A percentile compares a stretch with the other conserved stretches of the same genome.
Conservation (phyloP, 1,284 basidiomycete genomes). For the Rhodotorula sp. region DNA sequence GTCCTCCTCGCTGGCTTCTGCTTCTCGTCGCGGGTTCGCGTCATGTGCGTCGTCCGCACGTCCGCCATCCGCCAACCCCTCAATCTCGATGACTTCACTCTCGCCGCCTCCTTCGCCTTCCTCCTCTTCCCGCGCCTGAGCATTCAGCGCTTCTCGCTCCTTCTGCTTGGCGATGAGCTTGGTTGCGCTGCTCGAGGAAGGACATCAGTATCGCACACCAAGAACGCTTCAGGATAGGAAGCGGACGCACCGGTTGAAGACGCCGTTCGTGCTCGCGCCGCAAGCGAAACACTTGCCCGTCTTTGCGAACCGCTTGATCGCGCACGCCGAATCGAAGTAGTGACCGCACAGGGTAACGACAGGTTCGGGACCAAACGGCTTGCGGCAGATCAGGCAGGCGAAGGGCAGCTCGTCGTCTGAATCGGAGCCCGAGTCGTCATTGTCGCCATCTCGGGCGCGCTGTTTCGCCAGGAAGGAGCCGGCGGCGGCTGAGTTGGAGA, state of each 20-base stretch:
- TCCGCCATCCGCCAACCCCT: slow-evolving; percentile 37
- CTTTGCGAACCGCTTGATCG: slow-evolving; percentile 68
- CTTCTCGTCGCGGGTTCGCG: not conserved
- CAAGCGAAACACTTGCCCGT: slow-evolving; percentile 96
- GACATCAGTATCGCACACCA: not conserved
- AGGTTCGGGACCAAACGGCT: slow-evolving; percentile 89
- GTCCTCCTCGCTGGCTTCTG: not conserved
- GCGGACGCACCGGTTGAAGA: slow-evolving; percentile 77
- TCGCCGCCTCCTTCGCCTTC: slow-evolving; percentile 24
- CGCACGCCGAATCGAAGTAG: slow-evolving; percentile 79
- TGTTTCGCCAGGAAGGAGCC: slow-evolving; percentile 41
- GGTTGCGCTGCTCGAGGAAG: slow-evolving; percentile 27
- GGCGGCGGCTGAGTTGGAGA: slow-evolving; percentile 44
- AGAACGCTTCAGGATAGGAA: slow-evolving; percentile 48
- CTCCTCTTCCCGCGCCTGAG: slow-evolving; percentile 24
- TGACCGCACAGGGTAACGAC: slow-evolving; percentile 95
- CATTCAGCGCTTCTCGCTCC: slow-evolving; percentile 36
- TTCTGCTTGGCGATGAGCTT: slow-evolving; percentile 40
- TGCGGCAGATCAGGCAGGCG: slow-evolving; percentile 92
- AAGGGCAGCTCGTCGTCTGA: slow-evolving; percentile 82
- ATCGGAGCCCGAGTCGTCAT: slow-evolving; percentile 59
- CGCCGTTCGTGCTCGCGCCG: slow-evolving; percentile 84
- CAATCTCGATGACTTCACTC: slow-evolving; percentile 40
- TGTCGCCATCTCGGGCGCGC: slow-evolving; percentile 46
- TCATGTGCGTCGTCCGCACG: not conserved